Base-by-base conservation (phyloP, 257 asterid genomes). In the Nyctanthes arbortristis region DNA sequence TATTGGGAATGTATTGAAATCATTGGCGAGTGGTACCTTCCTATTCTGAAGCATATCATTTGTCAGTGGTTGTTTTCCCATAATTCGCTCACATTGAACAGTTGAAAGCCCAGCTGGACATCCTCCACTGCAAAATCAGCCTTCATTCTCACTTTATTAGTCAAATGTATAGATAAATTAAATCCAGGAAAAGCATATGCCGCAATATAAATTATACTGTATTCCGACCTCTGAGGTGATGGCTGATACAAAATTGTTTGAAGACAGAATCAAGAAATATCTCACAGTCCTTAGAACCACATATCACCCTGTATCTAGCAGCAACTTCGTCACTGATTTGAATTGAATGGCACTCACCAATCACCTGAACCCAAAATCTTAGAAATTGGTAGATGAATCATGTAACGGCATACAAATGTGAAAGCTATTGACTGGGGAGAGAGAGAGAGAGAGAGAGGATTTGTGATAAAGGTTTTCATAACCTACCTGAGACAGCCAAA, bases 201-300 rank as follows among this genome's bases (percentile, higher is more conserved):
- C 65, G 62, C 36, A 54, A 56, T 43, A 71, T 29, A 65, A 57
- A 72, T 65, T n/a, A 25, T 61, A 66, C 40, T 7, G n/a, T n/a
- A 52, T 16, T 60, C 85, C 65, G 70, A 93, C 99, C 97, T 85
- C 76, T 83, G 90, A 74, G 94, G 65, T 65, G 86, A 69, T 70
- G 91, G 89, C 78, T 91, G 99, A 77, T 87, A 93, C 73, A 93
- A 78, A 79, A 91, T 80, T 73, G 82, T 83, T 43, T 86, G 96
- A 74, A 93, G 97, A 82, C 94, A 84, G 84, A 87, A 93, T 93
- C 99, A 65, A 89, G 86, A 80, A 93, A 86, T 80, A 84, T 86
- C 72, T 84, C 84, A 36, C 71, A 78, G 71, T 87, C 96, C 73
- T 80, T 89, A n/a, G 91, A 84, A 75, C 82, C 90, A 64, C 78